Percentiles rank a stretch among this genome's conserved stretches.
Conservation (phyloP, 257 asterid species). For the Salvia rosmarinus region DNA sequence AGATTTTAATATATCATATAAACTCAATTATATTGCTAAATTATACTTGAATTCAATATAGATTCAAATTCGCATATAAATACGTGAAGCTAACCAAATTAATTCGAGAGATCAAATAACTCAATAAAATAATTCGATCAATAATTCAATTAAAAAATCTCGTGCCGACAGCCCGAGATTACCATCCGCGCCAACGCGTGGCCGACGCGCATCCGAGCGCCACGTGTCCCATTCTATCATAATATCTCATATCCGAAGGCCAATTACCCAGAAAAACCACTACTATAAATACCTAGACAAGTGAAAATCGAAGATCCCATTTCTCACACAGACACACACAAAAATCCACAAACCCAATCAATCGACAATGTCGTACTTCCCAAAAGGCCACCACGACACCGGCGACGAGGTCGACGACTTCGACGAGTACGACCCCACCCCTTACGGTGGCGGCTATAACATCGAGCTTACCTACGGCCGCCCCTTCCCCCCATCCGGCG, state of each 20-base stretch:
- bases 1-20: too few relatives aligned
- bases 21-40: too few relatives aligned
- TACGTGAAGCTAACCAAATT: too few relatives aligned
- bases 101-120: too few relatives aligned
- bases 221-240: background rate
- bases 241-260: background rate
- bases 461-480: constrained; percentile 72
- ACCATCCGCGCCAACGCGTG: background rate
- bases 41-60: too few relatives aligned
- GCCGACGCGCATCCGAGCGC: background rate
- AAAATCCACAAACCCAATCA: background rate
- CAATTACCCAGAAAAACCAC: background rate
- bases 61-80: too few relatives aligned
- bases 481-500: constrained; percentile 71
- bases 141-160: too few relatives aligned
- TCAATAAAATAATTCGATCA: too few relatives aligned
- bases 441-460: constrained; percentile 92
- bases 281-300: background rate
- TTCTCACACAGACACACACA: background rate
- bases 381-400: constrained; percentile 60
- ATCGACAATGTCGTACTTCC: constrained; percentile 69
- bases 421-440: constrained; percentile 86
- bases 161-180: background rate
- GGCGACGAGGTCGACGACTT: constrained; percentile 69
- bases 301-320: background rate